phyloP scores from a whole-genome alignment of 805 yeast species.

The Komagataella pastoris region DNA sequence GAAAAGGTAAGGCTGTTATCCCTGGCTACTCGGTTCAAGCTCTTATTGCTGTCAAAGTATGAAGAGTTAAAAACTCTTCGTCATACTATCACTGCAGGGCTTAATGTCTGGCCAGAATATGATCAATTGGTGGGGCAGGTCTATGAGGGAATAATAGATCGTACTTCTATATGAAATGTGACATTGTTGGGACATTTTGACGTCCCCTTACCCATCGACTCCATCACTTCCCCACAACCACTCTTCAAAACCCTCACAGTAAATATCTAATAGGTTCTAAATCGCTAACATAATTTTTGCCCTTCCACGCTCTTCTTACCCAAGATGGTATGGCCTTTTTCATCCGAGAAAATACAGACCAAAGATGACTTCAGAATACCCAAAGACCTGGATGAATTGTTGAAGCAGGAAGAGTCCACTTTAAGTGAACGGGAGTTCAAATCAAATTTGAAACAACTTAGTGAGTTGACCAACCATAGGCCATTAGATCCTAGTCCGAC shows the following conservation, averaged over 20 bases:
- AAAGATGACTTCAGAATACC: conserved; percentile 9
- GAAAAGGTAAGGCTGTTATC: conserved; percentile 20
- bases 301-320: not conserved
- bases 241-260: not conserved
- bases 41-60: conserved; percentile 14
- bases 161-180: not conserved
- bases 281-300: not conserved
- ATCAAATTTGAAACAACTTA: conserved; percentile 1
- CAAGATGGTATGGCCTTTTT: conserved; percentile 8
- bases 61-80: conserved; percentile 11
- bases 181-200: not conserved
- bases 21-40: conserved; percentile 16
- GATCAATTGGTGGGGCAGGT: conserved; percentile 19
- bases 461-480: conserved; percentile 1
- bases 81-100: not conserved
- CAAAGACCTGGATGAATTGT: conserved; percentile 12
- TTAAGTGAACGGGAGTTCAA: conserved; percentile 19
- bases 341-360: not conserved
- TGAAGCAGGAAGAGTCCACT: conserved; percentile 12
- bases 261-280: not conserved
- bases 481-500: conserved; percentile 3
- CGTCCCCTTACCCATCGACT: not conserved
- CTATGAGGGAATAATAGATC: conserved; percentile 18
- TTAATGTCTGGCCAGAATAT: conserved; percentile 2
- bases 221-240: not conserved